Evolutionary conservation across 371 early-diverging fungal species (phyloP).

Genomic region (Saksenaea vasiformis): DNA sequence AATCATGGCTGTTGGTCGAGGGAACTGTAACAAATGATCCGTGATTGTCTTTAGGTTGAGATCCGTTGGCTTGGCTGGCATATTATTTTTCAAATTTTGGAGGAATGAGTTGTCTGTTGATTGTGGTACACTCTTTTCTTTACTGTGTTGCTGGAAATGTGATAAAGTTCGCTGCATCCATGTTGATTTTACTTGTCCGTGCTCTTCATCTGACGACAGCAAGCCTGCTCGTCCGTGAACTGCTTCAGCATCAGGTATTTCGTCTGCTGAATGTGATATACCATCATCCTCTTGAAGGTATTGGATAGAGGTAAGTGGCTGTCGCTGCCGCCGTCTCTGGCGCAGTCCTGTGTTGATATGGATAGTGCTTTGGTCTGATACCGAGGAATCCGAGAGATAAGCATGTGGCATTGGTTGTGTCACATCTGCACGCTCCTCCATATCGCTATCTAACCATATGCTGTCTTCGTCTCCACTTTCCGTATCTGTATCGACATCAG

Average conservation of each 20-base stretch:
- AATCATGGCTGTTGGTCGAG: slow-evolving; percentile 40
- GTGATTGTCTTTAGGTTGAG: slow-evolving; percentile 38
- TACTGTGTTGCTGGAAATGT: slow-evolving; percentile 36
- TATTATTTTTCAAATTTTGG: slow-evolving; percentile 47
- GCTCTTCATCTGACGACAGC: slow-evolving; percentile 21
- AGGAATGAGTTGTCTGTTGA: slow-evolving; percentile 27
- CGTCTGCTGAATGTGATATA: slow-evolving; percentile 18
- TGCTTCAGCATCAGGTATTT: slow-evolving; percentile 21
- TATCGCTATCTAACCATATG: slow-evolving; percentile 29
- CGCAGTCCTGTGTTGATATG: slow-evolving; percentile 22
- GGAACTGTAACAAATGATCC: slow-evolving; percentile 43
- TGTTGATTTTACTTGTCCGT: slow-evolving; percentile 20
- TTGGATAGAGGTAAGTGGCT: slow-evolving; percentile 24
- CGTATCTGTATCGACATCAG: slow-evolving; percentile 35
- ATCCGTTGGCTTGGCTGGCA: slow-evolving; percentile 38
- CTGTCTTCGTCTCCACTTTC: slow-evolving; percentile 11
- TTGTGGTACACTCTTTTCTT: slow-evolving; percentile 14
- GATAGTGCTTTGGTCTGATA: neutral
- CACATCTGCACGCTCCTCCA: slow-evolving; percentile 11
- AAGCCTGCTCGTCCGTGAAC: slow-evolving; percentile 14
- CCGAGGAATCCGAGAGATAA: slow-evolving; percentile 35
- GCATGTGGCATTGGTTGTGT: neutral
- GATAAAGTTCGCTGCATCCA: slow-evolving; percentile 52
- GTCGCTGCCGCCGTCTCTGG: slow-evolving; percentile 17
- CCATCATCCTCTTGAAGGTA: slow-evolving; percentile 23